Evolutionary conservation across 2,329 filamentous ascomycete genomes (phyloP), one percentile per base, ranked within the genome.

Genomic region (Paramyrothecium roridum): DNA sequence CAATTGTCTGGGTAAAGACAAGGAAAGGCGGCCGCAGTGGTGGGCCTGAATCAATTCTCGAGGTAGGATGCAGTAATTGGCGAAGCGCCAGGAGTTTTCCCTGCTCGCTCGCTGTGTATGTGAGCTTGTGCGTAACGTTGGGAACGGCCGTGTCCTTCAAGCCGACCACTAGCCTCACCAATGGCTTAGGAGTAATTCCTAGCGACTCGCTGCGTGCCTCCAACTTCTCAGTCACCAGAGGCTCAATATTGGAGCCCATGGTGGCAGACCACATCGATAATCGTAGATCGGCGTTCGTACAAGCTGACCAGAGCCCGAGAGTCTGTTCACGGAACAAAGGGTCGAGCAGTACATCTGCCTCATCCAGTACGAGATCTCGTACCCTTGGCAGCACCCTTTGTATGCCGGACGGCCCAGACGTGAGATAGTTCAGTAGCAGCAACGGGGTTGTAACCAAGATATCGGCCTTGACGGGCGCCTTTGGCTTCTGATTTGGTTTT

Each of bases 1-100:
- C 88, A 55, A 99, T 96, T 1, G 93, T 97, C 74, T 99, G 95
- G 0, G 93, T 95, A 72, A 99, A 99, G 57, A 99, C 88, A 7
- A 99, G 81, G 74, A 97, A 96, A 0, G 95, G 95, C 0, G 95
- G 91, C 1, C 90, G 86, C 48, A 98, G 78, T 8, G 79, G 77
- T 26, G 84, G 80, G 11, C 83, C 80, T 0, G 85, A 80, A 60
- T 77, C 74, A 56, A 73, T 70, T 12, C 77, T 75, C 1, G 85
- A 79, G 8, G 82, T 83, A 0, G 93, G 93, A 63, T 91, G 92
- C 2, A 98, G 80, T 30, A 99, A 83, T 68, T 98, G 92, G 48
- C 95, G 89, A 13, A 99, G 81, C 8, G 91, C 93, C 54, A 97
- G 85, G 30, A 99, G 85, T 70, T 99, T 99, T 57, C 95, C 95